These are phyloP conservation scores for Trichoderma brevicompactum DNA, from an alignment of 2,329 filamentous ascomycete genomes.

Conservation along the genomic window DNA sequence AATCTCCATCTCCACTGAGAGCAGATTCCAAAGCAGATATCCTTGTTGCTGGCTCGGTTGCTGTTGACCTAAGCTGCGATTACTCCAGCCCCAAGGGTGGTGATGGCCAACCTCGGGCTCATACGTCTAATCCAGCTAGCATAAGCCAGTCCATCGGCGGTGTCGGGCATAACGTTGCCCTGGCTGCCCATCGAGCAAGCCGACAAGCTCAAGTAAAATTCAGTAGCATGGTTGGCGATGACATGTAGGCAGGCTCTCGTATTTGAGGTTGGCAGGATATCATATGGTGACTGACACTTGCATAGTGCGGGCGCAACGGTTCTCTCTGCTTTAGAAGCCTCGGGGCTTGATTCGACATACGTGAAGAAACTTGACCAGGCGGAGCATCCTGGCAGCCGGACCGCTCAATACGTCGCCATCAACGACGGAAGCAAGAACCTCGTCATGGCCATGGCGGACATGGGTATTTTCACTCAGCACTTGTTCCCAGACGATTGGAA, in stretches of 20 bases:
- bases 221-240: slow-evolving; percentile 80
- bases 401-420: slow-evolving; percentile 88
- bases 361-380: slow-evolving; percentile 61
- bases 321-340: slow-evolving; percentile 64
- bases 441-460: slow-evolving; percentile 93
- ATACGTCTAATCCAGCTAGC: slow-evolving; percentile 84
- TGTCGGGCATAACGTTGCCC: slow-evolving; percentile 89
- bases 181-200: slow-evolving; percentile 74
- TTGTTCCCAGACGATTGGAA: slow-evolving; percentile 63
- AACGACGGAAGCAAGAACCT: slow-evolving; percentile 85
- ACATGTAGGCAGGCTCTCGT: slow-evolving; percentile 57
- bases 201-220: slow-evolving; percentile 67
- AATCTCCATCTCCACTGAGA: slow-evolving; percentile 27
- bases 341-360: slow-evolving; percentile 66
- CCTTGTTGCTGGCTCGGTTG: slow-evolving; percentile 89
- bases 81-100: slow-evolving; percentile 49
- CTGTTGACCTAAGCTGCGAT: slow-evolving; percentile 86
- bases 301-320: slow-evolving; percentile 72
- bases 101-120: slow-evolving; percentile 54
- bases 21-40: slow-evolving; percentile 59
- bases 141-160: slow-evolving; percentile 87
- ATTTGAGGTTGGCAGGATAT: not conserved
- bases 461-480: slow-evolving; percentile 75
- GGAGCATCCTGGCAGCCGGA: slow-evolving; percentile 61
- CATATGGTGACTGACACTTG: not conserved